phyloP scores from a whole-genome alignment of 495 filamentous ascomycete species.

The Neurospora sp. region DNA sequence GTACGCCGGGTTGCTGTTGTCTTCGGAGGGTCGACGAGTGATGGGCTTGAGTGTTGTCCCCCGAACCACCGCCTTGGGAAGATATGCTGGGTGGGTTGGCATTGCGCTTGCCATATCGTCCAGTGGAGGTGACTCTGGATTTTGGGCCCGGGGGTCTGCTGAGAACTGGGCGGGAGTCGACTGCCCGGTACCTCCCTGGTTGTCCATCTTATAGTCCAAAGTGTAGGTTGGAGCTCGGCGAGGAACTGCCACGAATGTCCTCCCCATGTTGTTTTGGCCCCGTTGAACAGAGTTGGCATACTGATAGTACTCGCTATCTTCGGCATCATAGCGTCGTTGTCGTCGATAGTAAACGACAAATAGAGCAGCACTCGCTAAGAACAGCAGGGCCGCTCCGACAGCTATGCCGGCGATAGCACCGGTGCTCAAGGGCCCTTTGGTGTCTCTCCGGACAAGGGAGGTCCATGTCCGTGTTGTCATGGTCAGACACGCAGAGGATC shows the following conservation, averaged over 20 bases:
- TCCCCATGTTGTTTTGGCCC: conserved; percentile 1
- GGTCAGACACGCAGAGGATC: background rate
- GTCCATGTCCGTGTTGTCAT: background rate
- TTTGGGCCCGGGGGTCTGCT: conserved; percentile 7
- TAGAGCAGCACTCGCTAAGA: conserved; percentile 26
- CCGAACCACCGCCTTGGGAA: conserved; percentile 28
- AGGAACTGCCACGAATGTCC: conserved; percentile 4
- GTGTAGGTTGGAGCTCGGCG: conserved; percentile 15
- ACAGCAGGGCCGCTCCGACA: conserved; percentile 26
- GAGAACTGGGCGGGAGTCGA: conserved; percentile 18
- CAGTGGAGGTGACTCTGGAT: conserved; percentile 3
- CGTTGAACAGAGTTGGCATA: background rate
- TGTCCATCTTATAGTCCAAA: conserved; percentile 21
- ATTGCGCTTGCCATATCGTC: conserved; percentile 19
- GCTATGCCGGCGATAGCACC: conserved; percentile 39
- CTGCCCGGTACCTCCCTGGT: conserved; percentile 17
- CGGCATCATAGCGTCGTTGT: conserved; percentile 20
- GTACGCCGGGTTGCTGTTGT: conserved; percentile 2
- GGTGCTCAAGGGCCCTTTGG: conserved; percentile 18
- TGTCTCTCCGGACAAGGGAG: background rate
- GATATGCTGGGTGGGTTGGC: conserved; percentile 41
- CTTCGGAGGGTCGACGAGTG: conserved; percentile 12
- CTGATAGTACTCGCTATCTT: conserved; percentile 9
- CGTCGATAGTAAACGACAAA: conserved; percentile 34
- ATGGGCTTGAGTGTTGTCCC: conserved; percentile 12